Percentiles rank a stretch among this genome's conserved stretches.
These are phyloP conservation scores for Ajuga reptans DNA, from an alignment of 305 asterid species.

Conservation along the genomic window DNA sequence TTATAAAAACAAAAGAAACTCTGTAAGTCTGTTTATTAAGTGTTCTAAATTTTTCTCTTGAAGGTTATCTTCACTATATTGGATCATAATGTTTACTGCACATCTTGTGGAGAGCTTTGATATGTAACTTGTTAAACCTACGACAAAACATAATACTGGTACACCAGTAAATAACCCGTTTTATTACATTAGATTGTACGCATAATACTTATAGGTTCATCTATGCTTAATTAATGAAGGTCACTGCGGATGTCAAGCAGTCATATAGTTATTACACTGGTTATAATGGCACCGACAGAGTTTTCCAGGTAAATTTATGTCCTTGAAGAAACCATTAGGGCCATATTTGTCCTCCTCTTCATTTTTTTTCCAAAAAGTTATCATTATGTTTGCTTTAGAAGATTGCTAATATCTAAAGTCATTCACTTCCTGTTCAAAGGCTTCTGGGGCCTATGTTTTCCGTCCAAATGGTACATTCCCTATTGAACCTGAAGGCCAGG, in stretches of 20 bases:
- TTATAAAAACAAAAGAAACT: conserved; percentile 39
- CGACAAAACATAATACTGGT: background rate
- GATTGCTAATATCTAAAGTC: conserved; percentile 13
- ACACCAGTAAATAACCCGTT: conserved; percentile 12
- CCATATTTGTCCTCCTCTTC: conserved; percentile 12
- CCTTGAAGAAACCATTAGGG: background rate
- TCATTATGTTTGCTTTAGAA: conserved; percentile 15
- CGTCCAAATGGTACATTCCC: conserved; percentile 71
- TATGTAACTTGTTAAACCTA: background rate
- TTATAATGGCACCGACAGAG: conserved; percentile 55
- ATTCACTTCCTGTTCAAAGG: conserved; percentile 38
- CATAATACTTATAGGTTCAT: conserved; percentile 24
- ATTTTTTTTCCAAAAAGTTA: background rate
- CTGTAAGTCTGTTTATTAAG: conserved; percentile 25
- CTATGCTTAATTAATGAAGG: conserved; percentile 35
- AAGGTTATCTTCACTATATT: conserved; percentile 3
- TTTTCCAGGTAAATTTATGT: conserved; percentile 44
- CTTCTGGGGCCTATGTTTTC: conserved; percentile 87
- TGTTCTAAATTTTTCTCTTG: conserved; percentile 5
- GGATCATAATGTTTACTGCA: background rate
- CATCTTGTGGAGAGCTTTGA: conserved; percentile 7
- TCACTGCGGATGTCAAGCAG: conserved; percentile 39
- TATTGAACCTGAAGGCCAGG: conserved; percentile 47
- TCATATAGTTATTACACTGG: conserved; percentile 56
- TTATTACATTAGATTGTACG: conserved; percentile 14